Conservation (phyloP, 2,329 filamentous ascomycete genomes). For the Colletotrichum liaoningense region DNA sequence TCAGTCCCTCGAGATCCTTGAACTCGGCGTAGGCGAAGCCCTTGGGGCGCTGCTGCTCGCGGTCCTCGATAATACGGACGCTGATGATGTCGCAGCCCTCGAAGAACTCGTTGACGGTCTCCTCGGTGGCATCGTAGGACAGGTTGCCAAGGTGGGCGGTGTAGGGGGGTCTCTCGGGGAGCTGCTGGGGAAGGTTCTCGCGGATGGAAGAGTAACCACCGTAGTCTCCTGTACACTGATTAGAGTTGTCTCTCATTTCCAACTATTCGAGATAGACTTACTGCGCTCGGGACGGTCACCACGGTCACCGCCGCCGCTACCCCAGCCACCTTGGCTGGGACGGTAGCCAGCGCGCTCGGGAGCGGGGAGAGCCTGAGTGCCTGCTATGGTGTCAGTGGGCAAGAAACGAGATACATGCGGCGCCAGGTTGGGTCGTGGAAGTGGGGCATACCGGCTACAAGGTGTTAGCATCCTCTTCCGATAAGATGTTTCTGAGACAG, state of each 20-base stretch:
- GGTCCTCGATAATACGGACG: slow-evolving; percentile 97
- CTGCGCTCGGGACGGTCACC: slow-evolving; percentile 50
- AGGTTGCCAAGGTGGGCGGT: slow-evolving; percentile 97
- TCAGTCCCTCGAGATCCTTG: slow-evolving; percentile 85
- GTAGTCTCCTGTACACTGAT: slow-evolving; percentile 28
- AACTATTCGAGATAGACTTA: slow-evolving; percentile 41
- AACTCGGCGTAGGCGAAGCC: slow-evolving; percentile 99
- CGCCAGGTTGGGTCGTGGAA: slow-evolving; percentile 17
- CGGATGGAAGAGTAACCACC: slow-evolving; percentile 52
- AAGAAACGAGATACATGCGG: neutral
- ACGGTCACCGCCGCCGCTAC: slow-evolving; percentile 48
- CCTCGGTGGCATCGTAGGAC: slow-evolving; percentile 90
- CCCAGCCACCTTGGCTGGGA: slow-evolving; percentile 45
- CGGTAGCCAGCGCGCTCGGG: slow-evolving; percentile 54
- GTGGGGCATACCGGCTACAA: slow-evolving; percentile 49
- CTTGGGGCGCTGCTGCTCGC: slow-evolving; percentile 92
- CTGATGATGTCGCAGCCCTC: slow-evolving; percentile 85
- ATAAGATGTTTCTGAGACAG: neutral
- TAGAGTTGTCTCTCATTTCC: neutral
- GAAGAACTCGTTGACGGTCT: slow-evolving; percentile 89
- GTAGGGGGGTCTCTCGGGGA: slow-evolving; percentile 92
- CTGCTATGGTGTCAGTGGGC: slow-evolving; percentile 43
- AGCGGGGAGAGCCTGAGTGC: slow-evolving; percentile 68
- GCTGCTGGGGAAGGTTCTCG: slow-evolving; percentile 61
- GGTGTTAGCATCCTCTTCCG: slow-evolving; percentile 41